Conservation (phyloP, 75 land plant genomes). For the Pinus tabuliformis region DNA sequence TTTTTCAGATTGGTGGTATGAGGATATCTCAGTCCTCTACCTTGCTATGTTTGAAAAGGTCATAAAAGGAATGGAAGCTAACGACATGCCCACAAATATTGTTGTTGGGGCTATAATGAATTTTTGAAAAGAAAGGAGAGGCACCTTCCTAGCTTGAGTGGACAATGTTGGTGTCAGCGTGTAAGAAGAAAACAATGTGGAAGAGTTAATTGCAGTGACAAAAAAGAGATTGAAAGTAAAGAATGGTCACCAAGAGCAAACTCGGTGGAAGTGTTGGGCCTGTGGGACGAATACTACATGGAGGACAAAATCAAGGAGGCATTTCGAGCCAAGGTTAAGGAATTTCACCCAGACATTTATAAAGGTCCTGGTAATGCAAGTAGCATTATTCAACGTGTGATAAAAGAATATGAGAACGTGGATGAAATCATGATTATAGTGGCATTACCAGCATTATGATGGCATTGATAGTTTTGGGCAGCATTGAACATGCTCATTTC, state of each 20-base stretch:
- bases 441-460: no score
- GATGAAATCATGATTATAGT: no score
- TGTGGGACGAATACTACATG: conserved; percentile 20
- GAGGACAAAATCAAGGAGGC: conserved; percentile 44
- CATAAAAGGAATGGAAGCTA: conserved; percentile 50
- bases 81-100: conserved; percentile 28
- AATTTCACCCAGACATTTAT: no score
- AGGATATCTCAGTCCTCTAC: conserved; percentile 46
- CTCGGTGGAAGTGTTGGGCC: conserved; percentile 45
- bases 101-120: conserved; percentile 62
- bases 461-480: no score
- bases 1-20: conserved; percentile 89
- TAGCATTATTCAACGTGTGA: no score
- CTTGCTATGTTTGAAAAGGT: conserved; percentile 56
- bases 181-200: background rate
- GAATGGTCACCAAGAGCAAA: conserved; percentile 23
- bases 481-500: no score
- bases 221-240: conserved; percentile 6
- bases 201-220: background rate
- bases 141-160: conserved; percentile 55
- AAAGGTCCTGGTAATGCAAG: no score
- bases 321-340: conserved; percentile 49
- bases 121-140: conserved; percentile 67
- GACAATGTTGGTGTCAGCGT: background rate
- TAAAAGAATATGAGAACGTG: no score